A percentile compares a stretch with the other conserved stretches of the same genome.
Conservation (phyloP, 2,329 filamentous ascomycete genomes). For the Paecilomyces sp. region DNA sequence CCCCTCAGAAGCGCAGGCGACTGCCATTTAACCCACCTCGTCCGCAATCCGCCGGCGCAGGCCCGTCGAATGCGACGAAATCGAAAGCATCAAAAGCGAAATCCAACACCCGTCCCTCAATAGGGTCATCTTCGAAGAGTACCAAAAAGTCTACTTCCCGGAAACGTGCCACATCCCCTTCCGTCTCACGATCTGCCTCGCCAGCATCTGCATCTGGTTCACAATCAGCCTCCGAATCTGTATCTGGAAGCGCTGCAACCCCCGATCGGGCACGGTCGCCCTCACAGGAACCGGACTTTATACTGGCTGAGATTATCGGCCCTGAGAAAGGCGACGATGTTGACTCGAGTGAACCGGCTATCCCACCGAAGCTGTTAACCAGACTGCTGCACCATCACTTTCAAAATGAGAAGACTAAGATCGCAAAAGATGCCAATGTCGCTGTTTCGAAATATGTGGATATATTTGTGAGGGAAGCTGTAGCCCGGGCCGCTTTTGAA, state of each 20-base stretch:
- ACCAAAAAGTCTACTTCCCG: slow-evolving; percentile 1
- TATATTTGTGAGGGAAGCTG: slow-evolving; percentile 81
- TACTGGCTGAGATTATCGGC: slow-evolving; percentile 39
- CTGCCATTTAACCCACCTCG: slow-evolving; percentile 41
- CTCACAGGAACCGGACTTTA: slow-evolving; percentile 38
- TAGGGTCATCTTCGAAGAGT: slow-evolving; percentile 6
- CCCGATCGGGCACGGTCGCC: slow-evolving; percentile 9
- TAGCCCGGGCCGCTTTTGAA: slow-evolving; percentile 70
- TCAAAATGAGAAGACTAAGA: slow-evolving; percentile 59
- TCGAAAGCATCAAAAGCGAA: slow-evolving; percentile 13
- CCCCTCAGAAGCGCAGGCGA: slow-evolving; percentile 27
- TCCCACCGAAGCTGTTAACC: slow-evolving; percentile 69
- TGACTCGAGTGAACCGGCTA: slow-evolving; percentile 35
- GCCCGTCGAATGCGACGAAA: slow-evolving; percentile 15
- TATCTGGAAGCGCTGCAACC: slow-evolving; percentile 11
- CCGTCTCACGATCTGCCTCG: slow-evolving; percentile 3
- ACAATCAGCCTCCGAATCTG: slow-evolving; percentile 5
- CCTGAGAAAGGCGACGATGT: slow-evolving; percentile 20
- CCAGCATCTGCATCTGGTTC: neutral
- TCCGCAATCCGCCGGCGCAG: slow-evolving; percentile 18
- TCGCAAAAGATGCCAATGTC: slow-evolving; percentile 69
- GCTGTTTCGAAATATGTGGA: slow-evolving; percentile 81
- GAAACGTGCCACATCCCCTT: slow-evolving; percentile 2
- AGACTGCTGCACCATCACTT: slow-evolving; percentile 76
- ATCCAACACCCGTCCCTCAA: slow-evolving; percentile 9